Evolutionary conservation across 2,329 filamentous ascomycete genomes (phyloP).

Genomic region (Fulvia fulva): DNA sequence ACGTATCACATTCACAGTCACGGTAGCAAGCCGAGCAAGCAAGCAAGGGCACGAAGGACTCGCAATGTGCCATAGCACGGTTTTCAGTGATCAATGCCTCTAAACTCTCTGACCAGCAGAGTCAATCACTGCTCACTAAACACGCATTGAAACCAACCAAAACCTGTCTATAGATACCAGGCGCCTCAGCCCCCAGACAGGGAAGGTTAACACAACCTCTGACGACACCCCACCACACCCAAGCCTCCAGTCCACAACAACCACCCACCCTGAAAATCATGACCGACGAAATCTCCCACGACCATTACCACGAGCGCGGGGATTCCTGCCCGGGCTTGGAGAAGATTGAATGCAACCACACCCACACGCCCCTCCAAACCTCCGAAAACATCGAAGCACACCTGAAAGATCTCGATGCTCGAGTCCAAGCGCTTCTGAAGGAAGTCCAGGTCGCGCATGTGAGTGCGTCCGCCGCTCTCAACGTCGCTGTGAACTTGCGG

Average conservation of each 20-base stretch:
- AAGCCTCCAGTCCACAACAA: background rate
- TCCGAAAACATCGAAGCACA: background rate
- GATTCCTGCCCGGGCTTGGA: background rate
- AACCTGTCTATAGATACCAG: too few species aligned
- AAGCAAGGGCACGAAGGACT: background rate
- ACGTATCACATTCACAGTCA: background rate
- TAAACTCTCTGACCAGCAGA: too few species aligned
- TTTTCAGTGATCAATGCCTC: too few species aligned
- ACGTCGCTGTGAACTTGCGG: background rate
- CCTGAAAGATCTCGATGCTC: background rate
- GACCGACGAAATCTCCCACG: background rate
- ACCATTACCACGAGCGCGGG: background rate
- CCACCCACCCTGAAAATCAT: background rate
- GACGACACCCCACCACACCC: background rate
- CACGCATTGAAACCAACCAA: too few species aligned
- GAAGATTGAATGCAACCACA: background rate
- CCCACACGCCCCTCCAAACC: background rate
- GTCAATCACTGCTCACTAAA: too few species aligned
- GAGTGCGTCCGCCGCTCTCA: background rate
- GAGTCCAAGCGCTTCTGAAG: background rate
- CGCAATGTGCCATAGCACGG: too few species aligned
- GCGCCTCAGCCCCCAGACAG: background rate
- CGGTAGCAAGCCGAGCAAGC: background rate
- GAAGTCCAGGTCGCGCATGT: background rate
- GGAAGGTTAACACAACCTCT: background rate